phyloP scores from a whole-genome alignment of 192 early-diverging fungal species.

The Chytriomyces hyalinus region DNA sequence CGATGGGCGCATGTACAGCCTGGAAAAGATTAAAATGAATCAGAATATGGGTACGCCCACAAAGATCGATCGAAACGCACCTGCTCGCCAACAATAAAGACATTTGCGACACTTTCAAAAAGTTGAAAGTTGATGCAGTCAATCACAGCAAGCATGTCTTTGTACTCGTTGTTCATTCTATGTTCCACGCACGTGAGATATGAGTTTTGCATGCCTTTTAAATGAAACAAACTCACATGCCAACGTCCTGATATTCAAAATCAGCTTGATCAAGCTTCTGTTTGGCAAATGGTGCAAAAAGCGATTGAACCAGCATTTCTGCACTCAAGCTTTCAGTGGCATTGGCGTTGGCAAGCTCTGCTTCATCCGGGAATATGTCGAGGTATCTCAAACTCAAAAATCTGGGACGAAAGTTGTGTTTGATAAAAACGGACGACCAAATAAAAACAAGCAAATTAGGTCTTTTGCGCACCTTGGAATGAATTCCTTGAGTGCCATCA shows the following conservation, averaged over 20 bases:
- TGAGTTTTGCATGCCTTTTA: not conserved
- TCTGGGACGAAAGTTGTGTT: not conserved
- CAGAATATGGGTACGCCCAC: not conserved
- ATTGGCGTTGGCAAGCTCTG: not conserved
- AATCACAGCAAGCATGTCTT: conserved; percentile 23
- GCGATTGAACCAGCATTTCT: not conserved
- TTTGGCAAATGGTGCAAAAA: conserved; percentile 11
- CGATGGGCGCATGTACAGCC: no score
- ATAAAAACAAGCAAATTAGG: conserved; percentile 3
- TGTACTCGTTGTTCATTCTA: conserved; percentile 17
- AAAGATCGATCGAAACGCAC: conserved; percentile 1
- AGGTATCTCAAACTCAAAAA: conserved; percentile 2
- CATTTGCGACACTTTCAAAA: conserved; percentile 8
- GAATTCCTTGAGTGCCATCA: not conserved
- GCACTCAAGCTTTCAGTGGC: not conserved
- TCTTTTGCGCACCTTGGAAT: not conserved
- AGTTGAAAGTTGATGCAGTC: not conserved
- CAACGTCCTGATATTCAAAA: conserved; percentile 48
- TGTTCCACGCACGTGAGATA: not conserved
- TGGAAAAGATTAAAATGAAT: not conserved
- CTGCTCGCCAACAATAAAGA: conserved; percentile 34
- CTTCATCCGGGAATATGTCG: conserved; percentile 34
- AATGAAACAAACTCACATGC: conserved; percentile 20
- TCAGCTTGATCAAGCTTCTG: conserved; percentile 30
- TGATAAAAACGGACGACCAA: not conserved